Base-by-base conservation (phyloP, 306 rosid species). In the Leucaena leucocephala region DNA sequence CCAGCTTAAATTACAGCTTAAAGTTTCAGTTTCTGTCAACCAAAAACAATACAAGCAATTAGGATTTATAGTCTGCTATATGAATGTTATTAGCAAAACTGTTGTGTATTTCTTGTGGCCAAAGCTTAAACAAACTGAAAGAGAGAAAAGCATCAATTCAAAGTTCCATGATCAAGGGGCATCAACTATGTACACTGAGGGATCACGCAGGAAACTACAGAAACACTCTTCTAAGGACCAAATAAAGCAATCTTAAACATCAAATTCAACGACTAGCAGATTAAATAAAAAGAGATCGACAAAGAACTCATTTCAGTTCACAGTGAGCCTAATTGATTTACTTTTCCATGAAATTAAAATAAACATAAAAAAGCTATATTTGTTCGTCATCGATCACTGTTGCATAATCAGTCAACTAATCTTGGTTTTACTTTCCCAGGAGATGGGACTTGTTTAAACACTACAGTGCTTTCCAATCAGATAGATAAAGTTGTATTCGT, bases 391-490 rank as follows among this genome's bases (percentile, higher is more conserved):
- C 6, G 22, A 54, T 19, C 16, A 55, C 58, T 8, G 67, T 19
- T 8, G 11, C 77, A 74, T 40, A 15, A 38, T 57, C 55, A 74
- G 33, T 75, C 35, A 61, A 62, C 44, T 19, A 27, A 67, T 42
- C 17, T 75, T 75, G 1, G 48, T 14, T 42, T 11, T 45, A 3
- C 33, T 46, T 70, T 70, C 48, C 74, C 57, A 21, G 35, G n/a
- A 2, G n/a, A 22, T 42, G 9, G 17, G 14, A 11, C 38, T n/a
- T 39, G 17, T 72, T 0, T 5, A 10, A 42, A 72, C 9, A 52
- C 49, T 35, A 35, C 33, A 72, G 64, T 2, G 76, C 43, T n/a
- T 12, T 78, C 69, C 50, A n/a, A 69, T 34, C 69, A 54, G 33
- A 43, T 55, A 35, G 59, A 44, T 16, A 21, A 12, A 64, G 52